These are phyloP conservation scores for Monosporozyma unispora DNA, from an alignment of 805 yeast species.

Conservation along the genomic window DNA sequence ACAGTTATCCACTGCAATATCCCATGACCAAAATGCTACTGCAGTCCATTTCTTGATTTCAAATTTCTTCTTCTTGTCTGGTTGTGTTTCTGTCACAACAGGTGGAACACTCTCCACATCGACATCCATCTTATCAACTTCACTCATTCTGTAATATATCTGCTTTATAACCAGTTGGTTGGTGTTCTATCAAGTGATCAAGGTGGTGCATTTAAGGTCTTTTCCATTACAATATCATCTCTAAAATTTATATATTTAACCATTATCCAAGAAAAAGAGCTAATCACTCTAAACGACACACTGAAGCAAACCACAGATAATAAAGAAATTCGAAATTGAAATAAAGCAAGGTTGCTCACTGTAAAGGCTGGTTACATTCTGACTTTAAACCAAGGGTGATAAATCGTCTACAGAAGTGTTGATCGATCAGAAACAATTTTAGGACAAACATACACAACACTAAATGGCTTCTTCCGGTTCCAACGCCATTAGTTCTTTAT, in stretches of 20 bases:
- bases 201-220: background rate
- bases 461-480: background rate
- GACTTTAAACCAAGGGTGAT: background rate
- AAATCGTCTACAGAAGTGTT: no score
- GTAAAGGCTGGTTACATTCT: no score
- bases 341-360: background rate
- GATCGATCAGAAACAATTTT: background rate
- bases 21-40: conserved; percentile 99
- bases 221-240: background rate
- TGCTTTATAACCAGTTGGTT: background rate
- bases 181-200: no score
- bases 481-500: conserved; percentile 53
- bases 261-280: background rate
- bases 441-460: background rate
- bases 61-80: conserved; percentile 51
- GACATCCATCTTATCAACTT: conserved; percentile 20
- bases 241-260: background rate
- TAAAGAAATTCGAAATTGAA: background rate
- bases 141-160: conserved; percentile 10
- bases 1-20: conserved; percentile 88
- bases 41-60: conserved; percentile 98
- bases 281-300: background rate
- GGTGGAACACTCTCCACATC: conserved; percentile 11
- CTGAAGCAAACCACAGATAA: background rate
- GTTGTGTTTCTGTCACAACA: background rate